Percentiles rank a stretch among this genome's conserved stretches.
Conservation (phyloP, 495 filamentous ascomycete genomes). For the Hypoxylon lenormandii region DNA sequence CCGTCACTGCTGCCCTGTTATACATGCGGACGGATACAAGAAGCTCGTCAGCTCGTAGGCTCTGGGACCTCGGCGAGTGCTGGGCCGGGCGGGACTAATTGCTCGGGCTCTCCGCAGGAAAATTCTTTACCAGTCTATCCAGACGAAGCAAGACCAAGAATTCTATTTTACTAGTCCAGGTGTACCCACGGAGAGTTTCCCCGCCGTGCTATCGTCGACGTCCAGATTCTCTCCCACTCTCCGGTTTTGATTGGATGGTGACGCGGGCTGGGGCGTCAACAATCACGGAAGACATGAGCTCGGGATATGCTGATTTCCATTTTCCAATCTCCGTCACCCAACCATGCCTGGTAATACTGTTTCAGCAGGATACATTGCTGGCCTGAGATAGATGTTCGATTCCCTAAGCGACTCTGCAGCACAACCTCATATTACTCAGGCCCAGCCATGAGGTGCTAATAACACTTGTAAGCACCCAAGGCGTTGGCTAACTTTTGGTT, state of each 20-base stretch:
- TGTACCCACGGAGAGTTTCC: conserved; percentile 12
- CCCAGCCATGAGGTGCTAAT: conserved; percentile 19
- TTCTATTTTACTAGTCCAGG: conserved; percentile 11
- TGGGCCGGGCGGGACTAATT: conserved; percentile 13
- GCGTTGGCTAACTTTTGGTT: conserved; percentile 5
- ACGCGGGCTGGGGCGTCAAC: conserved; percentile 15
- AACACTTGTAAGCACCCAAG: conserved; percentile 5
- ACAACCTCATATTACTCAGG: conserved; percentile 31
- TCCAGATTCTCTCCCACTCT: conserved; percentile 16
- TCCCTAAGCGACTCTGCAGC: conserved; percentile 37
- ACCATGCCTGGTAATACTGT: conserved; percentile 37
- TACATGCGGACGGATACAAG: background rate
- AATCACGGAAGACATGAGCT: background rate
- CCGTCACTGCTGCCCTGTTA: conserved; percentile 2
- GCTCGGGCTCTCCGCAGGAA: conserved; percentile 30
- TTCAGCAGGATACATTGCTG: conserved; percentile 28
- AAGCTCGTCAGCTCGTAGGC: conserved; percentile 1
- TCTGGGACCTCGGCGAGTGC: conserved; percentile 35
- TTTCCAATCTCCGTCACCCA: conserved; percentile 35
- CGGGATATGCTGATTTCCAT: conserved; percentile 34
- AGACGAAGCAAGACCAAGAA: conserved; percentile 19
- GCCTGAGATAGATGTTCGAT: conserved; percentile 2
- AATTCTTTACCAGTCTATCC: background rate
- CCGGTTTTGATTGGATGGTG: conserved; percentile 9
- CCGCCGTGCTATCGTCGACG: conserved; percentile 12